phyloP scores from a whole-genome alignment of 164 flowering plant species.

The Paratinospora sagittata region DNA sequence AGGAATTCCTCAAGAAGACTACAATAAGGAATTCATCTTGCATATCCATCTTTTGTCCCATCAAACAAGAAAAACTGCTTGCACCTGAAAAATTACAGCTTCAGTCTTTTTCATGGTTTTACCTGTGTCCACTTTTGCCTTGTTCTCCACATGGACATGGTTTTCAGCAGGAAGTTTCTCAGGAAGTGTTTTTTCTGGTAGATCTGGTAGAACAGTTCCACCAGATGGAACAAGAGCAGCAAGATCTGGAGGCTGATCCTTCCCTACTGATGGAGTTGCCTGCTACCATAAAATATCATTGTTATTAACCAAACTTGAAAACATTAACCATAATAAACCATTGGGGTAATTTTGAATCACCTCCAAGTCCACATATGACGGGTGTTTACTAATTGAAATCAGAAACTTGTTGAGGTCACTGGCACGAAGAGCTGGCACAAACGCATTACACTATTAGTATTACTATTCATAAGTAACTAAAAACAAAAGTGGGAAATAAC shows the following conservation, averaged over 20 bases:
- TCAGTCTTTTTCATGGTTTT: constrained; percentile 9
- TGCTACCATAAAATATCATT: constrained; percentile 23
- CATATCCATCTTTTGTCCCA: background rate
- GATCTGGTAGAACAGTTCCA: constrained; percentile 29
- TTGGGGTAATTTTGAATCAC: constrained; percentile 27
- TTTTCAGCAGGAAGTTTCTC: constrained; percentile 24
- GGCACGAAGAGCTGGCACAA: constrained; percentile 51
- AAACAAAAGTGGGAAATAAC: background rate
- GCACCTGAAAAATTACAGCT: background rate
- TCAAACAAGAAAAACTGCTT: background rate
- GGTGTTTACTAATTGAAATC: constrained; percentile 65
- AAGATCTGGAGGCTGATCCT: constrained; percentile 96
- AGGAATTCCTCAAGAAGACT: background rate
- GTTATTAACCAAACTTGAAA: constrained; percentile 4
- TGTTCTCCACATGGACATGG: constrained; percentile 20
- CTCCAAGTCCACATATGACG: constrained; percentile 88
- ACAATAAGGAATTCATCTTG: background rate
- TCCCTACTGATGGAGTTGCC: constrained; percentile 89
- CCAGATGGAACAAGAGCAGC: constrained; percentile 75
- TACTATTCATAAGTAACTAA: background rate
- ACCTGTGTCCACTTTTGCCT: constrained; percentile 40
- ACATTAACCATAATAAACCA: background rate
- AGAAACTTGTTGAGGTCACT: constrained; percentile 78
- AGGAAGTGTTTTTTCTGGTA: constrained; percentile 29
- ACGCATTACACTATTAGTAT: background rate